Conservation (phyloP, 1,284 basidiomycete genomes). For the Ganoderma resinaceum region DNA sequence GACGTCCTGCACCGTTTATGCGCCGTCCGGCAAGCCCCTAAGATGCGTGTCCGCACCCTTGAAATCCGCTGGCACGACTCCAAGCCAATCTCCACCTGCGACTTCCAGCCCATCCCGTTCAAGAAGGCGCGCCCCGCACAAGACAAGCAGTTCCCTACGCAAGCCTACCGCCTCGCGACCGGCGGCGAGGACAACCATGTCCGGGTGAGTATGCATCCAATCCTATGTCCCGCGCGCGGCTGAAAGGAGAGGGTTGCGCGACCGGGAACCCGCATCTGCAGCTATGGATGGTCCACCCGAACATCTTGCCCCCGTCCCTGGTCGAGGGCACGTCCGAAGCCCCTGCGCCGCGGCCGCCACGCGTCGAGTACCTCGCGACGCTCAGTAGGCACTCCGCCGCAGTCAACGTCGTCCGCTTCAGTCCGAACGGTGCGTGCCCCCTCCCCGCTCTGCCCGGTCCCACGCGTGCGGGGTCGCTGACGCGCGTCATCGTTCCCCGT, state of each 20-base stretch:
- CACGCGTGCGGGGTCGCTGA: conserved; percentile 22
- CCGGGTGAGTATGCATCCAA: conserved; percentile 65
- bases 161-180: conserved; percentile 91
- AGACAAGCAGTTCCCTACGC: conserved; percentile 63
- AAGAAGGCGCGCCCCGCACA: conserved; percentile 78
- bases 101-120: conserved; percentile 85
- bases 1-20: conserved; percentile 12
- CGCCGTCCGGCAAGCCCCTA: conserved; percentile 3
- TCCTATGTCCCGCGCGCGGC: neutral
- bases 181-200: conserved; percentile 98
- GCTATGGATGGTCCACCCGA: conserved; percentile 96
- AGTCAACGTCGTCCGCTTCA: conserved; percentile 97
- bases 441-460: neutral
- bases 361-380: conserved; percentile 96
- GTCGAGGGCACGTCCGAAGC: conserved; percentile 55
- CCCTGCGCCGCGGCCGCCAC: conserved; percentile 73
- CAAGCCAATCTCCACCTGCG: conserved; percentile 93
- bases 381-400: conserved; percentile 92
- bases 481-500: conserved; percentile 14
- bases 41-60: conserved; percentile 83
- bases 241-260: neutral
- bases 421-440: conserved; percentile 81
- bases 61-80: conserved; percentile 96
- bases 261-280: conserved; percentile 39
- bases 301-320: conserved; percentile 76